These are phyloP conservation scores for Malbranchea cinnamomea DNA, from an alignment of 2,329 filamentous ascomycete species.

Conservation along the genomic window DNA sequence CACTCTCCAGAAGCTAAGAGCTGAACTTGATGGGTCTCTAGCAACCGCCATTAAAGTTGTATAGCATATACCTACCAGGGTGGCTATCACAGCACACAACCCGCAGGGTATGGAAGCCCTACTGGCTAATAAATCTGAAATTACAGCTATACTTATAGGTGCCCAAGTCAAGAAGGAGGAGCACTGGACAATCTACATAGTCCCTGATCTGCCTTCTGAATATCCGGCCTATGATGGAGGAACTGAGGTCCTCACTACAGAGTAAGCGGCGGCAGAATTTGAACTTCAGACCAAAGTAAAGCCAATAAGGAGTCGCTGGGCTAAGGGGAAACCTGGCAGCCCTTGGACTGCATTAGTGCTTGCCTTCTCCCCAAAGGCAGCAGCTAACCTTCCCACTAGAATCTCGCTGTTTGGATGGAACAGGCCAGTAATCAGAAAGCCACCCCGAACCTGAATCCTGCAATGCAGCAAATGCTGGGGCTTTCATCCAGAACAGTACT, in stretches of 20 bases:
- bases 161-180: conserved; percentile 1
- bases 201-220: no score
- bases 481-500: conserved; percentile 1
- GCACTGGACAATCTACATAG: background rate
- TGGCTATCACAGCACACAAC: conserved; percentile 1
- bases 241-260: no score
- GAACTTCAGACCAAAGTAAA: background rate
- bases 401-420: background rate
- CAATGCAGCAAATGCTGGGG: conserved; percentile 2
- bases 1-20: conserved; percentile 2
- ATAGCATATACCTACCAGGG: background rate
- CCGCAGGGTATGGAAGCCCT: conserved; percentile 1
- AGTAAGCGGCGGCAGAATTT: conserved; percentile 1
- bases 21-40: background rate
- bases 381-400: background rate
- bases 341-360: background rate
- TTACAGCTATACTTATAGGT: background rate
- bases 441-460: background rate
- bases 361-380: background rate
- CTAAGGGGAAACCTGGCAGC: background rate
- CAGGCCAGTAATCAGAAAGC: conserved; percentile 1
- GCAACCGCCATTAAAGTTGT: conserved; percentile 1
- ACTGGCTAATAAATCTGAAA: background rate
- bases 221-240: no score
- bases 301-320: background rate